Evolutionary conservation across 768 basidiomycete genomes (phyloP), one percentile per base, ranked within the genome.

Genomic region (Rhizopogon roseolus): DNA sequence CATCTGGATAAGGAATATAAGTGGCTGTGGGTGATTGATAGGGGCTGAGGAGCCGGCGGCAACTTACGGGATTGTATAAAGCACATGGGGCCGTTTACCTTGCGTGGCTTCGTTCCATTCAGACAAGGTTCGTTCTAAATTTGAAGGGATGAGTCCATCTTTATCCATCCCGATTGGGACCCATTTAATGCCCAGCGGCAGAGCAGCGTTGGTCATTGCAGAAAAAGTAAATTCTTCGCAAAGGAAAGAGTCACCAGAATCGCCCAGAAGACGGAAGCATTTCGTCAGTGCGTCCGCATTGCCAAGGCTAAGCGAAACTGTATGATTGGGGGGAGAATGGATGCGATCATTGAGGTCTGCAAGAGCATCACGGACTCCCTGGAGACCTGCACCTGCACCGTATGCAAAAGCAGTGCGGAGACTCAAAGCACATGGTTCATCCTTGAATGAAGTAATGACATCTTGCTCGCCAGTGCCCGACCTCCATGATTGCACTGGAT

Each of bases 61-160:
- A 17, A 71, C 76, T 56, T 56, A 79, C 70, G 77, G 77, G 41
- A 79, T 74, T 2, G 74, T 76, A 60, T 81, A 81, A 43, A 81
- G 61, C 16, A 82, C 72, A 55, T 79, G 76, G 2, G 81, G 81
- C 13, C 73, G 71, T 50, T 73, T 74, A 13, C 80, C 80, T 49
- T 70, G 75, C 1, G 64, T 62, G 6, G 54, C 46, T 49, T 72
- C 71, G 39, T 81, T 65, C 81, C 81, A 82, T 16, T 59, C 70
- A 1, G 62, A 59, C 22, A 82, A 58, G 16, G 74, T 57, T 2
- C 64, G 62, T 48, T 81, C 78, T 55, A 82, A 71, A 45, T 77
- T 76, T 17, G 70, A 71, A 5, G 80, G 80, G 27, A 81, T 64
- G 54, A 82, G 66, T 6, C 81, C 81, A 48, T 72, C 71, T 36